A percentile compares a stretch with the other conserved stretches of the same genome.
Evolutionary conservation across 1,139 yeast genomes (phyloP).

Genomic region (Scheffersomyces lignicola): DNA sequence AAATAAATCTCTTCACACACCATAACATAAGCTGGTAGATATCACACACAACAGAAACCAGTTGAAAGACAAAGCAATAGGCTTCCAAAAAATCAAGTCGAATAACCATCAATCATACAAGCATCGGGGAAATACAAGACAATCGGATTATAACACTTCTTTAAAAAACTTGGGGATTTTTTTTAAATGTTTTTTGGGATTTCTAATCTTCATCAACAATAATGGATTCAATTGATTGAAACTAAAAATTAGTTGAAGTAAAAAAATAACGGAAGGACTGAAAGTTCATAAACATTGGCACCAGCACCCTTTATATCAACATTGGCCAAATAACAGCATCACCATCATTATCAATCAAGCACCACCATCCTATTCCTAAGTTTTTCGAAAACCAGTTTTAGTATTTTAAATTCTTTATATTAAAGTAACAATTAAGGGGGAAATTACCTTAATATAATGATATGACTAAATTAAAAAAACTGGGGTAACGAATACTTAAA

Average conservation of each 20-base stretch:
- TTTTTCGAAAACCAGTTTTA: not conserved
- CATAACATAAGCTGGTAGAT: too few relatives aligned
- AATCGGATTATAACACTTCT: too few relatives aligned
- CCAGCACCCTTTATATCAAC: not conserved
- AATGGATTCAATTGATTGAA: not conserved
- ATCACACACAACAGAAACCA: not conserved
- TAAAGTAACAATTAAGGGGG: slow-evolving; percentile 4
- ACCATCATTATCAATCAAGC: not conserved
- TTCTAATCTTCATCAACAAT: not conserved
- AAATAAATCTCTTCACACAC: not conserved
- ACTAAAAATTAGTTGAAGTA: not conserved
- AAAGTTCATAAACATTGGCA: not conserved
- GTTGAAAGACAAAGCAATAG: not conserved
- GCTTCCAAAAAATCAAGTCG: not conserved
- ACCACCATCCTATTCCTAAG: not conserved
- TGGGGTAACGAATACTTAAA: not conserved
- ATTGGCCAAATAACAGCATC: not conserved
- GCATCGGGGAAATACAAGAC: not conserved
- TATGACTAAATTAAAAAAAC: slow-evolving; percentile 1
- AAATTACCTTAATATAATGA: not conserved
- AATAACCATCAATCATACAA: not conserved
- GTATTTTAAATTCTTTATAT: not conserved
- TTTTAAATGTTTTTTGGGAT: not conserved
- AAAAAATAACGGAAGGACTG: slow-evolving; percentile 1
- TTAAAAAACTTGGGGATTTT: too few relatives aligned